A percentile compares a stretch with the other conserved stretches of the same genome.
phyloP scores from a whole-genome alignment of 2,329 filamentous ascomycete genomes.

The Massarina eburnea region DNA sequence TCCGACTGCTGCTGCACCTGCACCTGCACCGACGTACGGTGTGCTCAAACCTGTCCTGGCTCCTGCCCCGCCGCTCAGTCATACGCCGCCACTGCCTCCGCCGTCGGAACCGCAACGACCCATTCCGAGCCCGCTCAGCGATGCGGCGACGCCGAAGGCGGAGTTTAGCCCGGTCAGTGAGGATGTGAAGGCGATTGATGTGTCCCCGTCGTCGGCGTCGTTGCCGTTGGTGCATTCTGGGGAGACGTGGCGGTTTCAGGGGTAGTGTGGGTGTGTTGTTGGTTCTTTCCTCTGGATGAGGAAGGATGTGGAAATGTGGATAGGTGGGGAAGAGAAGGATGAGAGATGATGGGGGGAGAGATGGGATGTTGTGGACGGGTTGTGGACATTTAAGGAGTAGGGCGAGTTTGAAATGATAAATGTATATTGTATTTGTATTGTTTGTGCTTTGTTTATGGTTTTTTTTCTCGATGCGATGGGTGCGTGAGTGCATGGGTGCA shows the following conservation, averaged over 20 bases:
- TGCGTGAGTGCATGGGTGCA: too few relatives aligned
- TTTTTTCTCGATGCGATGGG: too few relatives aligned
- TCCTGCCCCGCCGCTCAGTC: constrained; percentile 13
- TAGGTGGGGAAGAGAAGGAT: too few relatives aligned
- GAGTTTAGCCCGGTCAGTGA: constrained; percentile 34
- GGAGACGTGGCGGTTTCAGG: constrained; percentile 38
- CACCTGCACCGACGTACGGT: constrained; percentile 11
- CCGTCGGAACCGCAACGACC: constrained; percentile 27
- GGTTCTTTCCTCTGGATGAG: too few relatives aligned
- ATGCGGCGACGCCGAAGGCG: constrained; percentile 17
- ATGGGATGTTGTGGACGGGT: too few relatives aligned
- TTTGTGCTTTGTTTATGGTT: too few relatives aligned
- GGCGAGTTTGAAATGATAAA: too few relatives aligned
- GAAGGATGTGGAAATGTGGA: too few relatives aligned
- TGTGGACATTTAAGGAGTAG: too few relatives aligned
- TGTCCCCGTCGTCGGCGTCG: constrained; percentile 6
- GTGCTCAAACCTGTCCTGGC: constrained; percentile 8
- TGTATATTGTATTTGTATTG: too few relatives aligned
- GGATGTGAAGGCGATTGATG: constrained; percentile 22
- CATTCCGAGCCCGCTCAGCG: constrained; percentile 29
- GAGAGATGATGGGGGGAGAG: too few relatives aligned
- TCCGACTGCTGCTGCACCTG: too few relatives aligned
- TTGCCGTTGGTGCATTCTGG: constrained; percentile 23
- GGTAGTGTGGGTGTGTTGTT: not conserved
- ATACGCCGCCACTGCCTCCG: constrained; percentile 16